Conservation (phyloP, 2,329 filamentous ascomycete species). For the Cladosporium sphaerospermum region DNA sequence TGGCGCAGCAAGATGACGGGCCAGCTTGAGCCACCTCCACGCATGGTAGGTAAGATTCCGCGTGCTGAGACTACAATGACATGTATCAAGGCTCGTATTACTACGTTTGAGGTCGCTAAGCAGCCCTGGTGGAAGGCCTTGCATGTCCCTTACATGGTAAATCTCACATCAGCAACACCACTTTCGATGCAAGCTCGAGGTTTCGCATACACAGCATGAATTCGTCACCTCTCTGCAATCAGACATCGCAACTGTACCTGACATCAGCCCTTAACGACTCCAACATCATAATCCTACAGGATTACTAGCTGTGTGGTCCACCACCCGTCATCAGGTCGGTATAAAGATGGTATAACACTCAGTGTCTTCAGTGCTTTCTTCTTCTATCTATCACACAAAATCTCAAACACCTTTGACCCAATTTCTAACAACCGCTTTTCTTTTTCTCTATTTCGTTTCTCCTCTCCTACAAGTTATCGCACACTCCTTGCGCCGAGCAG, state of each 20-base stretch:
- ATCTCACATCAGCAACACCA: conserved; percentile 7
- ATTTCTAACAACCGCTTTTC: conserved; percentile 11
- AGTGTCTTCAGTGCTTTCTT: conserved; percentile 5
- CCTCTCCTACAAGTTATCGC: conserved; percentile 15
- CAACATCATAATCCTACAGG: neutral
- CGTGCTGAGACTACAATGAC: neutral
- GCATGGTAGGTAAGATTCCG: neutral
- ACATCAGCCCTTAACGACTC: conserved; percentile 4
- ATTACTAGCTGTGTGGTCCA: neutral
- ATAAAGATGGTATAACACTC: neutral
- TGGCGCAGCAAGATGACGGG: conserved; percentile 4
- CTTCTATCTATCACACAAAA: conserved; percentile 6
- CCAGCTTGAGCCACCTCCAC: neutral
- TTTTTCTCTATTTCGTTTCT: conserved; percentile 18
- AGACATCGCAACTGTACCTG: neutral
- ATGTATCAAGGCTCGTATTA: too few relatives aligned
- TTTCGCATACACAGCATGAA: neutral
- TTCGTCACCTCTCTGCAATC: too few relatives aligned
- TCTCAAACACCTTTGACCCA: conserved; percentile 24
- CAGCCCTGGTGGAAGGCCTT: too few relatives aligned
- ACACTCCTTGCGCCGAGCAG: conserved; percentile 17
- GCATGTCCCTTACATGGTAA: neutral
- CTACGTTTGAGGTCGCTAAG: too few relatives aligned
- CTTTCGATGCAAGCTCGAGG: neutral
- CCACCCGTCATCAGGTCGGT: conserved; percentile 26